These are phyloP conservation scores for Calonectria fujianensis DNA, from an alignment of 2,329 filamentous ascomycete genomes.

Conservation along the genomic window DNA sequence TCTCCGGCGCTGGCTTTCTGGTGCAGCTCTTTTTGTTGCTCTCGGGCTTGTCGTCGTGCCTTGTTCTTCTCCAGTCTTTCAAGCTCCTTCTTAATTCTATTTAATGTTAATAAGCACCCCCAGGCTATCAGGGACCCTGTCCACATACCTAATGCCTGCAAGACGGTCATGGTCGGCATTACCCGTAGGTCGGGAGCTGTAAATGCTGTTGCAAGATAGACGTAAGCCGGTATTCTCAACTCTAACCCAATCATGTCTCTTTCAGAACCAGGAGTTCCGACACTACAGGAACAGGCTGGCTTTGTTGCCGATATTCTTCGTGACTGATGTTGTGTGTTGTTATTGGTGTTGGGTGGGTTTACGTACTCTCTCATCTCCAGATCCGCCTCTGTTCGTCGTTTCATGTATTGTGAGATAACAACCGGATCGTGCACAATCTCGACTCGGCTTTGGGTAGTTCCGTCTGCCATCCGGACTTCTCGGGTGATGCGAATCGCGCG, in stretches of 20 bases:
- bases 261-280: constrained; percentile 55
- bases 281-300: constrained; percentile 48
- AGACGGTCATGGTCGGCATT: constrained; percentile 72
- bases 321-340: constrained; percentile 19
- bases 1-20: constrained; percentile 66
- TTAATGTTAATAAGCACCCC: constrained; percentile 42
- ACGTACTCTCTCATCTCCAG: constrained; percentile 84
- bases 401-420: constrained; percentile 92
- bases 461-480: constrained; percentile 67
- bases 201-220: constrained; percentile 66
- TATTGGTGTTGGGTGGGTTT: constrained; percentile 44
- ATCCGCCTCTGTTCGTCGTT: constrained; percentile 82
- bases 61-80: constrained; percentile 92
- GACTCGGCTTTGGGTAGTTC: constrained; percentile 76
- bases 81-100: constrained; percentile 77
- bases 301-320: constrained; percentile 38
- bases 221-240: constrained; percentile 62
- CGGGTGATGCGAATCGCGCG: constrained; percentile 85
- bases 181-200: constrained; percentile 69
- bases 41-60: constrained; percentile 90
- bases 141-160: constrained; percentile 63
- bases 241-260: constrained; percentile 60
- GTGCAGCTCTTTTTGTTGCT: constrained; percentile 86
- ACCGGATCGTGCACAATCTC: constrained; percentile 86
- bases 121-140: background rate